Percentiles rank a stretch among this genome's conserved stretches.
Evolutionary conservation across 2,329 filamentous ascomycete species (phyloP).

Genomic region (Stagonosporopsis vannaccii): DNA sequence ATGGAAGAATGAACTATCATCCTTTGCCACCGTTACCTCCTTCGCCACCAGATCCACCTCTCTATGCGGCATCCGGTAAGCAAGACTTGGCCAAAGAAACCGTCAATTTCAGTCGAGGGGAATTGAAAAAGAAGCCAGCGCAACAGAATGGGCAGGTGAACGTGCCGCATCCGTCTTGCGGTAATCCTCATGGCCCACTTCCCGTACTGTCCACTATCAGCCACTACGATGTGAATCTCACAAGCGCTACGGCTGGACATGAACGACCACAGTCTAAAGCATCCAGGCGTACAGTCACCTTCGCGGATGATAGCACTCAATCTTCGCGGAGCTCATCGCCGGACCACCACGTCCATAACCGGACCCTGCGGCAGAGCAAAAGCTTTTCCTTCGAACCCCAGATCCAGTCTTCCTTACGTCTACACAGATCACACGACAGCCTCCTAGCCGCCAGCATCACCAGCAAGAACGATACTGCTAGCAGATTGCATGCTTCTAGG

Average conservation of each 20-base stretch:
- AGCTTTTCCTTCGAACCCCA: conserved; percentile 3
- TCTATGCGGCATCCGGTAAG: neutral
- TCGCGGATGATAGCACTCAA: conserved; percentile 5
- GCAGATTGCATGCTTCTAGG: neutral
- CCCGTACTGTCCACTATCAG: neutral
- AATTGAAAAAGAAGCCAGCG: neutral
- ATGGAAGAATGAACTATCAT: conserved; percentile 8
- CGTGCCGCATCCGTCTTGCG: neutral
- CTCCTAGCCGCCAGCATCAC: neutral
- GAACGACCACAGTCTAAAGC: conserved; percentile 5
- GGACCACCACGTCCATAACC: neutral
- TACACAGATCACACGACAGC: conserved; percentile 11
- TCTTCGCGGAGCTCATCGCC: conserved; percentile 12
- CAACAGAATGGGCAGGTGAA: neutral
- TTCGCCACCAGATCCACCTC: neutral
- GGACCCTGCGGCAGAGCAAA: neutral
- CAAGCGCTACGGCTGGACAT: neutral
- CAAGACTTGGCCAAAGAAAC: neutral
- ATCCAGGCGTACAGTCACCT: neutral
- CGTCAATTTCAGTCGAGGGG: conserved; percentile 6
- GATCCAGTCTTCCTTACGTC: conserved; percentile 1
- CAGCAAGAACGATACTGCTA: neutral
- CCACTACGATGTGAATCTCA: neutral
- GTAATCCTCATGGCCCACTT: neutral
- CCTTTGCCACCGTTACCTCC: conserved; percentile 24